Base-by-base conservation (phyloP, 441 rosid genomes). In the Capsella rubella region DNA sequence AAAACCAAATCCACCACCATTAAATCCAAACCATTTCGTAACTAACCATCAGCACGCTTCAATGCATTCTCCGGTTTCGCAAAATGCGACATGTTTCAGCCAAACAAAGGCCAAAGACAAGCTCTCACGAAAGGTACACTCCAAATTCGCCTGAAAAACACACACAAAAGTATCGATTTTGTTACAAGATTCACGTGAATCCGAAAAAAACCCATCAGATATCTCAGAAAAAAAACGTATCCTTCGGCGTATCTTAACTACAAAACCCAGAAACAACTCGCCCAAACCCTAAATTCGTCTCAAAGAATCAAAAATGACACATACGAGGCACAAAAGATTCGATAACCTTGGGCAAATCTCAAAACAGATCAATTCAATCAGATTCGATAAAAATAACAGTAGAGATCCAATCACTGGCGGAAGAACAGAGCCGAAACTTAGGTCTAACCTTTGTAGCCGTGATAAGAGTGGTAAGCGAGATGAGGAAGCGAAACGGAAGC, bases 51-150 rank as follows among this genome's bases (percentile, higher is more conserved):
- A 35, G 98, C 99, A 52, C 97, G 87, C 87, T 93, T 93, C 54
- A 95, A 68, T 0, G 99, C 99, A 46, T 90, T 93, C 85, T 95
- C 97, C 0, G 98, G 97, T 81, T 93, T 91, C 46, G 92, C 91
- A 74, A 85, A 95, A 43, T 80, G 87, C 68, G 93, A 73, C 99
- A 95, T 95, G 72, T 74, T 69, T 79, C 67, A 65, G 76, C 50
- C 56, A 68, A 67, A 61, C 46, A 76, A 61, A 39, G 16, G 53
- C 61, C 8, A 12, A n/a, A 58, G 12, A 62, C 62, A 51, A 67
- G 52, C 40, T 43, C 52, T n/a, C 32, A 56, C 32, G 67, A 56
- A 61, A 39, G 1, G 15, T 3, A 58, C 28, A 43, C 67, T 40
- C 67, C 12, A 25, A 52, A 53, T 56, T 66, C 3, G 34, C 82